Percentiles rank a stretch among this genome's conserved stretches.
phyloP scores from a whole-genome alignment of 202 grass and related monocot species.

The Dendrocalamus latiflorus region DNA sequence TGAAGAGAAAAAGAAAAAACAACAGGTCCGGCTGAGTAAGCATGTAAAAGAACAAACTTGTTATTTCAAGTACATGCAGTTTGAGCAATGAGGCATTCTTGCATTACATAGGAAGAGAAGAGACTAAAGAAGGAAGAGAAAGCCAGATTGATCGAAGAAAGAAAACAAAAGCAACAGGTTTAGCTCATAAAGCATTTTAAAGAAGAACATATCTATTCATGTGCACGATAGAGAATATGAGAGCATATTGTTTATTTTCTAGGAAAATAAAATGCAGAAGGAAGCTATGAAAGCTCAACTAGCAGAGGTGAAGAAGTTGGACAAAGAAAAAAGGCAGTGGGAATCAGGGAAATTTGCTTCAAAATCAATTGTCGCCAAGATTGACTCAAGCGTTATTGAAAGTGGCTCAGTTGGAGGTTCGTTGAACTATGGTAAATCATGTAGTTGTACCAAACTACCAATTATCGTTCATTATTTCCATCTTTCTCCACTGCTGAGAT shows the following conservation, averaged over 20 bases:
- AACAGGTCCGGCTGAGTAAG: too few relatives aligned
- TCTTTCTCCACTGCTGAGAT: not conserved
- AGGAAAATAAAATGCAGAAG: constrained; percentile 73
- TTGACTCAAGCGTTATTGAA: constrained; percentile 60
- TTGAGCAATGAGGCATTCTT: too few relatives aligned
- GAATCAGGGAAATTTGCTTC: constrained; percentile 70
- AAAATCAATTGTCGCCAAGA: constrained; percentile 58
- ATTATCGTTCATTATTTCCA: not conserved
- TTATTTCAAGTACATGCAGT: too few relatives aligned
- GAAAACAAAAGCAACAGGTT: too few relatives aligned
- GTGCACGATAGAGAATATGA: not conserved
- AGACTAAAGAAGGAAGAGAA: too few relatives aligned
- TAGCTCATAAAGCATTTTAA: too few relatives aligned
- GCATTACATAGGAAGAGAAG: too few relatives aligned
- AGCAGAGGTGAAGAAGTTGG: constrained; percentile 50
- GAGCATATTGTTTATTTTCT: constrained; percentile 9
- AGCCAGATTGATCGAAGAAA: too few relatives aligned
- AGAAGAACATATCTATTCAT: not conserved
- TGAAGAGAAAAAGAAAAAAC: too few relatives aligned
- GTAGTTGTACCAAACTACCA: not conserved
- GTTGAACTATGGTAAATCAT: not conserved
- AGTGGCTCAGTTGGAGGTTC: constrained; percentile 70
- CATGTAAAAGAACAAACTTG: too few relatives aligned
- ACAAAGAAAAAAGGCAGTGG: constrained; percentile 67
- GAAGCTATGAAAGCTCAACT: constrained; percentile 63